Evolutionary conservation across 2,329 filamentous ascomycete genomes (phyloP), one percentile per base, ranked within the genome.

Genomic region (Aspergillus sergii): DNA sequence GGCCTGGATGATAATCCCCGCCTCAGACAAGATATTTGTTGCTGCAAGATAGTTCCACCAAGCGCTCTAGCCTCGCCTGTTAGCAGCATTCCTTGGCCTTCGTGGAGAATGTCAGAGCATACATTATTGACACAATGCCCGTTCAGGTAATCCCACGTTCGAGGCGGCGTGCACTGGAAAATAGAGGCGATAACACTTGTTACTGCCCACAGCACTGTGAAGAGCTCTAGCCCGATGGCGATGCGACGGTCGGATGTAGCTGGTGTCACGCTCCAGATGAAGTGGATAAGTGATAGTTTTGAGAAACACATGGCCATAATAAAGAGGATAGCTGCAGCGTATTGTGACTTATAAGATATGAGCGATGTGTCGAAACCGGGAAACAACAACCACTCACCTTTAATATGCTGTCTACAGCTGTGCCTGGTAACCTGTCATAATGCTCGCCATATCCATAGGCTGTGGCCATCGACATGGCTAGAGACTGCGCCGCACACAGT

Each of bases 41-140:
- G 70, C 36, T 19, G 64, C 66, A 21, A 72, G 68, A 41, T 69
- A 73, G 34, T 68, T 69, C 66, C 70, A 72, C 68, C 71, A 73
- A 10, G 69, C 66, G 30, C 41, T n/a, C 71, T 73, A n/a, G 4
- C 3, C 28, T 2, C 28, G 2, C 19, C 12, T 46, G 45, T 59
- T 59, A 59, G 41, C 21, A 1, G 11, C 10, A 9, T 21, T n/a
- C 16, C 4, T 10, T 16, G 19, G 7, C 5, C 2, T 12, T n/a
- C 21, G 1, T 7, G 2, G 41, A 21, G 36, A 14, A 45, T 26
- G 10, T 10, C 12, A 43, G 39, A 5, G 28, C 63, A 41, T 65
- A 74, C 70, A 55, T 67, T 34, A 26, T 71, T 30, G 43, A 71
- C 71, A 11, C 71, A 73, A 48, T 58, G 61, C 4, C 66, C 64